Percentiles rank a stretch among this genome's conserved stretches.
Evolutionary conservation across 148 eudicot species (phyloP).

Genomic region (Silene uniflora): DNA sequence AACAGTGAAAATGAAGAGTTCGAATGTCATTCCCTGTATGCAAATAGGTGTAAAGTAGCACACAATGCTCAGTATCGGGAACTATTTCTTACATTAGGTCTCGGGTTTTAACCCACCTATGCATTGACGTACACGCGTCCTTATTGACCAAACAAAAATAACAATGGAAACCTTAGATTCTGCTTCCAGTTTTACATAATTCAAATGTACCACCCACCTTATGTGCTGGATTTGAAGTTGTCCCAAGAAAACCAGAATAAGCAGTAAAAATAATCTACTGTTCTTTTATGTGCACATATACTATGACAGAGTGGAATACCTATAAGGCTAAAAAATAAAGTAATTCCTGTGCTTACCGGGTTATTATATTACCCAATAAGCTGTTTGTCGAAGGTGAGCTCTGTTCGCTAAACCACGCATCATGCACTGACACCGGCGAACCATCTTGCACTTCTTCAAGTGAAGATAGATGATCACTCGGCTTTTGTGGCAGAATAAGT

Average conservation of each 20-base stretch:
- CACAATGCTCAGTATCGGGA: not conserved
- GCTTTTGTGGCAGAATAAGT: conserved; percentile 44
- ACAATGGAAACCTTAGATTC: not conserved
- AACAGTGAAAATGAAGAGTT: not conserved
- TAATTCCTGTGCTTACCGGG: conserved; percentile 25
- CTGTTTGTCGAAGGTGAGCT: conserved; percentile 92
- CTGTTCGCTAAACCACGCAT: conserved; percentile 75
- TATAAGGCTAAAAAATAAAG: not conserved
- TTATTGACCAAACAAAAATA: not conserved
- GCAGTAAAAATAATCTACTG: conserved; percentile 1
- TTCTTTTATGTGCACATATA: conserved; percentile 16
- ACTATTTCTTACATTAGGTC: not conserved
- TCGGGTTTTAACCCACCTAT: not conserved
- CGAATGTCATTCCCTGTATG: not conserved
- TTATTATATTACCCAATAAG: conserved; percentile 53
- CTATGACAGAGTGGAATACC: not conserved
- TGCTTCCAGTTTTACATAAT: not conserved
- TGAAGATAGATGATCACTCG: conserved; percentile 31
- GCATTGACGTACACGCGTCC: not conserved
- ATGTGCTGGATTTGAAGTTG: conserved; percentile 1
- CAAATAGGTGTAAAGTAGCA: too few species aligned
- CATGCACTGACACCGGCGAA: conserved; percentile 91
- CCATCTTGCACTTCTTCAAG: conserved; percentile 52
- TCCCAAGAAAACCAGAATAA: not conserved
- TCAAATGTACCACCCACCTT: not conserved